Conservation (phyloP, 2,329 filamentous ascomycete species). For the Paraphaeosphaeria minitans region DNA sequence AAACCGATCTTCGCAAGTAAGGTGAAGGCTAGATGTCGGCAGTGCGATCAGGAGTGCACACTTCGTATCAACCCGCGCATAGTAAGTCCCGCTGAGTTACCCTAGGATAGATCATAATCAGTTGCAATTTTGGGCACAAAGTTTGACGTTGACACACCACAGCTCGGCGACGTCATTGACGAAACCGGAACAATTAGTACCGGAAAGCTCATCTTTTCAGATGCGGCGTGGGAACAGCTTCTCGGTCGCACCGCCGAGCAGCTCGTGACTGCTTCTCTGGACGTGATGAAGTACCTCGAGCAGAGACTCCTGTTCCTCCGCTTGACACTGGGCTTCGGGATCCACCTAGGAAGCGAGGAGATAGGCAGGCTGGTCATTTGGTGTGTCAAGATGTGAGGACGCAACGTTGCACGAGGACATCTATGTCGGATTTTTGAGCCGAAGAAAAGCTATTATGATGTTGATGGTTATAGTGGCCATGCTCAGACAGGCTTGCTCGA, state of each 20-base stretch:
- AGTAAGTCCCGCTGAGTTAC: slow-evolving; percentile 26
- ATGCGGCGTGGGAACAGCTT: slow-evolving; percentile 59
- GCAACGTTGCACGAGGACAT: background rate
- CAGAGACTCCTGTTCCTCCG: slow-evolving; percentile 58
- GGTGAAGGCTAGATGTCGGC: slow-evolving; percentile 45
- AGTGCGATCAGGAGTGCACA: slow-evolving; percentile 44
- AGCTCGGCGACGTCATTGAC: slow-evolving; percentile 54
- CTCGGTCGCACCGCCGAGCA: slow-evolving; percentile 53
- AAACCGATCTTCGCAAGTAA: slow-evolving; percentile 61
- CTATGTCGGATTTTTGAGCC: background rate
- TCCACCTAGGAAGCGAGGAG: slow-evolving; percentile 48
- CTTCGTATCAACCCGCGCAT: slow-evolving; percentile 52
- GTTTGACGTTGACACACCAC: background rate
- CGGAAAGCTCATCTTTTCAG: slow-evolving; percentile 61
- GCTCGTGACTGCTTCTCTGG: slow-evolving; percentile 47
- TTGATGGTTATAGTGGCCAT: background rate
- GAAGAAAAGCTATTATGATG: background rate
- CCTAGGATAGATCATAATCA: background rate
- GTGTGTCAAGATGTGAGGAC: slow-evolving; percentile 31
- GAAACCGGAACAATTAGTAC: slow-evolving; percentile 61
- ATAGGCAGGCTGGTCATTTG: slow-evolving; percentile 40
- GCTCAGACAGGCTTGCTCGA: background rate
- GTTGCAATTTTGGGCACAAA: background rate
- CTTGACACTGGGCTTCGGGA: slow-evolving; percentile 61
- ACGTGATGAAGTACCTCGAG: slow-evolving; percentile 57